These are phyloP conservation scores for Arthrocladium fulminans DNA, from an alignment of 2,329 filamentous ascomycete genomes.

Conservation along the genomic window DNA sequence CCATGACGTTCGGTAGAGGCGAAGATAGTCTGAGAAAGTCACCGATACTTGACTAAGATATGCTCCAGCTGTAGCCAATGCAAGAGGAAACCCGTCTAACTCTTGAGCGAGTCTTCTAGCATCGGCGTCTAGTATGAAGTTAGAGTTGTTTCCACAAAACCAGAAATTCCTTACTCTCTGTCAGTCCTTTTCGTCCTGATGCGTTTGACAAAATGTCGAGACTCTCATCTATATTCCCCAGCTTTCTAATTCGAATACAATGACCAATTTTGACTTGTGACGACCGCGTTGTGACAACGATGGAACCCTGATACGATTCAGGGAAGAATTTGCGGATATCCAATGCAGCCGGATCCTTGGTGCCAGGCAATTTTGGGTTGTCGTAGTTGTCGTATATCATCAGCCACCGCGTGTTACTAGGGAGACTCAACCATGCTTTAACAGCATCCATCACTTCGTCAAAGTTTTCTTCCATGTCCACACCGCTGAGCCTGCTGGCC, in stretches of 20 bases:
- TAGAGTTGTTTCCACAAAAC: no score
- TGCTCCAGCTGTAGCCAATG: slow-evolving; percentile 38
- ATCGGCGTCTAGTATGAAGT: no score
- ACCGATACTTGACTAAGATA: slow-evolving; percentile 34
- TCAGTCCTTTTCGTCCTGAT: slow-evolving; percentile 9
- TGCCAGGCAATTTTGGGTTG: no score
- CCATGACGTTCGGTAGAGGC: slow-evolving; percentile 26
- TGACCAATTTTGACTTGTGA: slow-evolving; percentile 8
- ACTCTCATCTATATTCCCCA: slow-evolving; percentile 10
- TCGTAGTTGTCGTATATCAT: slow-evolving; percentile 23
- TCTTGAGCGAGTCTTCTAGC: slow-evolving; percentile 23
- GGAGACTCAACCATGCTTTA: slow-evolving; percentile 13
- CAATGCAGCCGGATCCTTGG: slow-evolving; percentile 13
- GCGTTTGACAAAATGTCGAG: slow-evolving; percentile 11
- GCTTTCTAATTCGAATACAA: slow-evolving; percentile 5
- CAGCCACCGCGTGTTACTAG: slow-evolving; percentile 20
- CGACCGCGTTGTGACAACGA: slow-evolving; percentile 20
- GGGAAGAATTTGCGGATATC: slow-evolving; percentile 16
- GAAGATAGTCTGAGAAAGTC: slow-evolving; percentile 32
- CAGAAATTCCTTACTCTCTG: slow-evolving; percentile 12
- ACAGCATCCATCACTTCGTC: no score
- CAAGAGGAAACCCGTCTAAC: slow-evolving; percentile 40
- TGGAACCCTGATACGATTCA: slow-evolving; percentile 14
- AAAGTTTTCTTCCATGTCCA: no score
- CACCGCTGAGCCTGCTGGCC: no score